Conservation (phyloP, 371 early-diverging fungal genomes). For the Lichtheimia hyalospora region DNA sequence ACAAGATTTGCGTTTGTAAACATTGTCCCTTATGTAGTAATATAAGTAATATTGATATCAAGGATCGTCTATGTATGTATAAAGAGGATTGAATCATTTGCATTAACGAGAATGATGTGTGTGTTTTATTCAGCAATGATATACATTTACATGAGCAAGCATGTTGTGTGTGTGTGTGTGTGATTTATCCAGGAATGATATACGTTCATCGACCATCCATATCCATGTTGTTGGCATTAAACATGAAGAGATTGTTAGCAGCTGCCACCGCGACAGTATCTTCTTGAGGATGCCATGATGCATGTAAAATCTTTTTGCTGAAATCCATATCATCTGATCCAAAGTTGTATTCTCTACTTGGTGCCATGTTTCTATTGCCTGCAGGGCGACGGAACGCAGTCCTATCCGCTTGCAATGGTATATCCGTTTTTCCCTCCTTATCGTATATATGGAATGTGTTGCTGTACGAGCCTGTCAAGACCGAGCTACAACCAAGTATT, state of each 20-base stretch:
- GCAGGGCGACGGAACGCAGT: conserved; percentile 83
- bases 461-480: conserved; percentile 96
- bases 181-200: too few species aligned
- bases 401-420: conserved; percentile 95
- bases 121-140: too few species aligned
- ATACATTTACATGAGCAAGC: too few species aligned
- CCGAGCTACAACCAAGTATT: conserved; percentile 42
- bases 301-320: conserved; percentile 94
- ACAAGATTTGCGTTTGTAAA: too few species aligned
- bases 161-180: too few species aligned
- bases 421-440: conserved; percentile 70
- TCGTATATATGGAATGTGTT: conserved; percentile 95
- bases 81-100: too few species aligned
- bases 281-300: conserved; percentile 97
- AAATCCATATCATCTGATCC: conserved; percentile 70
- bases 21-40: too few species aligned
- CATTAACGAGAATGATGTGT: too few species aligned
- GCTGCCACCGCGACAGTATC: conserved; percentile 96
- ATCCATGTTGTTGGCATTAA: conserved; percentile 41
- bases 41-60: too few species aligned
- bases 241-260: conserved; percentile 97
- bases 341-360: conserved; percentile 8
- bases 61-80: too few species aligned
- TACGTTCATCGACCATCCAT: too few species aligned
- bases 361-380: conserved; percentile 48